Evolutionary conservation across 139 green algal genomes (phyloP), one percentile per base, ranked within the genome.

Genomic region (Coelastrella sp.): DNA sequence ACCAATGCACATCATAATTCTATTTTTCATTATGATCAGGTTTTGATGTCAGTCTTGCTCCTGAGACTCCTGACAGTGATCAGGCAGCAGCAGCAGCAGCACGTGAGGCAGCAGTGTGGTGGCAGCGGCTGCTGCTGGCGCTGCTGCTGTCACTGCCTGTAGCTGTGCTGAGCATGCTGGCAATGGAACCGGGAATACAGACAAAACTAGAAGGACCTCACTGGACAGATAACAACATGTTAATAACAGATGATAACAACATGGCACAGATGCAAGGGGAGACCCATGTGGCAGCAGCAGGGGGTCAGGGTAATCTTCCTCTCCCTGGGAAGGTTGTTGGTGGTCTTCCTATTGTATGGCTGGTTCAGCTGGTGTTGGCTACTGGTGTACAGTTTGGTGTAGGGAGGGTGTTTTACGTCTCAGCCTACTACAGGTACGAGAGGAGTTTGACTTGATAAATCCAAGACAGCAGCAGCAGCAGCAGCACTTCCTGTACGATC

Each of bases 81-180:
- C 60, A 8, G 62, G 62, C n/a, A 1, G 40, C 38, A 11, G 51
- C 45, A 34, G 74, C 75, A 19, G 48, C 85, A 57, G 51, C 73
- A 50, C 74, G 76, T 63, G 79, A 96, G 82, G 89, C 88, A 35
- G 84, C 62, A 21, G 62, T 59, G 17, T 95, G 89, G 91, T 40
- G 62, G 27, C 21, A 23, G 27, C 27, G 27, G 30, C 69, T 92
- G 32, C 38, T 88, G 27, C 15, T 74, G 2, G 83, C 84, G 21
- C 71, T 62, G 0, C 40, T 81, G 19, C 88, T 96, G 67, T 94
- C 94, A 3, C 34, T 93, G 5, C 95, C 94, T 7, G 89, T 98
- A 23, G 95, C 96, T 53, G 37, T 97, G 53, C 37, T 96, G 35
- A 89, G 89, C 69, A 96, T 98, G 94, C 81, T 95, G 13, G 85